Base-by-base conservation (phyloP, 306 rosid species). In the Luffa acutangula region DNA sequence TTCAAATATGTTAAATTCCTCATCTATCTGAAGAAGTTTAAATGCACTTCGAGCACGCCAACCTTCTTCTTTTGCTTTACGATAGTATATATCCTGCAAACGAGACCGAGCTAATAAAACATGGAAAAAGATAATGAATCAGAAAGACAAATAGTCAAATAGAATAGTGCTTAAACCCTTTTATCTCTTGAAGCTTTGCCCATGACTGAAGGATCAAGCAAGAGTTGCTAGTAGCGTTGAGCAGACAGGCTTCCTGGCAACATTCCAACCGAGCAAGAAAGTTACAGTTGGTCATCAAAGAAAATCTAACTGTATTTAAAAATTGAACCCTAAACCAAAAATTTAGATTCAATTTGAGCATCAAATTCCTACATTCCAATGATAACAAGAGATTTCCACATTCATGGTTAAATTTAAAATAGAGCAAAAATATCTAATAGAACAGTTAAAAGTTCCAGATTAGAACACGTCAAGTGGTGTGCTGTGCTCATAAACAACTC, bases 11-110 rank as follows among this genome's bases (percentile, higher is more conserved):
- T 91, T 90, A 86, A 95, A 96, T 74, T 96, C 97, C 82, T 93
- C 99, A 75, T 96, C 98, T 46, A 96, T 96, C 84, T 93, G 97
- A 79, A 96, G 98, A 73, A 96, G 98, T 83, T 93, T 96, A 80
- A 93, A 96, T 81, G 99, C 97, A 87, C 99, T 96, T 81, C 99
- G 93, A 84, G 99, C 99, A 76, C 98, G 99, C 99, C 98, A 96
- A 34, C 99, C 98, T 89, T 96, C 96, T 80, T 96, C 99, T 82
- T 96, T 96, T 6, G 98, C 99, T 89, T 96, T 93, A 37, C 99
- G 87, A 76, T 96, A 96, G 89, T 96, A 96, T 18, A 96, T 96
- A 81, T 96, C 98, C 97, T 93, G 84, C 33, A 80, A 66, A 52
- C 43, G 48, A 76, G 33, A 77, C 7, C 46, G 2, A 67, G 69